These are phyloP conservation scores for Cryptococcus sp. DNA, from an alignment of 1,284 basidiomycete genomes.

Conservation along the genomic window DNA sequence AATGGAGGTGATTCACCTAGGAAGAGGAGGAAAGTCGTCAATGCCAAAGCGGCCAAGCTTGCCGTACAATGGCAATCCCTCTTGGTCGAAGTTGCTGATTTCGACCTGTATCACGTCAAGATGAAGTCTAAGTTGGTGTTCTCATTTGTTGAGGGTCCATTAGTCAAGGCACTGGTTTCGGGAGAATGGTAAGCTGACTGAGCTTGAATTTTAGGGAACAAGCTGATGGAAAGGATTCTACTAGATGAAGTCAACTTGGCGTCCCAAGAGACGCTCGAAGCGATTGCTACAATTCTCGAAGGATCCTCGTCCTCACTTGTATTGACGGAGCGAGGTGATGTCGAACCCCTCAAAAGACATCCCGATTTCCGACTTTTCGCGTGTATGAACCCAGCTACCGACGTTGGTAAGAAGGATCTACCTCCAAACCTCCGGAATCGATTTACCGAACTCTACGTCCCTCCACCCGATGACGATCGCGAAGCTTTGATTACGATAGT, in stretches of 20 bases:
- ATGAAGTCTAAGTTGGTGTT: conserved; percentile 86
- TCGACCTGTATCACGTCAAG: conserved; percentile 79
- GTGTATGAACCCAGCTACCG: conserved; percentile 99
- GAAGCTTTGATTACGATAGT: conserved; percentile 88
- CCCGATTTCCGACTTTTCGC: conserved; percentile 94
- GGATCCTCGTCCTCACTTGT: conserved; percentile 84
- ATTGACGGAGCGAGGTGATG: conserved; percentile 86
- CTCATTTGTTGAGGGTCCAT: conserved; percentile 90
- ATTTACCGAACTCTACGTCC: conserved; percentile 95
- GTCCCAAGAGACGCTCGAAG: conserved; percentile 90
- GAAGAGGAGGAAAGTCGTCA: conserved; percentile 69
- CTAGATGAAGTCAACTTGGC: conserved; percentile 97
- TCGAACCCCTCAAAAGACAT: conserved; percentile 86
- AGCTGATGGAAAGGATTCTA: conserved; percentile 62
- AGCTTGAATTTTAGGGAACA: not conserved
- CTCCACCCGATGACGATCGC: conserved; percentile 84
- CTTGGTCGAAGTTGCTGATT: conserved; percentile 66
- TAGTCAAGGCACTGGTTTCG: conserved; percentile 82
- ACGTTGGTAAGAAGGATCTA: conserved; percentile 96
- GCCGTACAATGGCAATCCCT: conserved; percentile 67
- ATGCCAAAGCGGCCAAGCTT: conserved; percentile 38
- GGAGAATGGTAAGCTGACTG: conserved; percentile 74
- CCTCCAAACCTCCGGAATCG: conserved; percentile 82
- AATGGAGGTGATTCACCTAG: conserved; percentile 51
- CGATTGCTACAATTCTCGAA: conserved; percentile 79